These are phyloP conservation scores for Stropharia rugosoannulata DNA, from an alignment of 768 basidiomycete species.

Conservation along the genomic window DNA sequence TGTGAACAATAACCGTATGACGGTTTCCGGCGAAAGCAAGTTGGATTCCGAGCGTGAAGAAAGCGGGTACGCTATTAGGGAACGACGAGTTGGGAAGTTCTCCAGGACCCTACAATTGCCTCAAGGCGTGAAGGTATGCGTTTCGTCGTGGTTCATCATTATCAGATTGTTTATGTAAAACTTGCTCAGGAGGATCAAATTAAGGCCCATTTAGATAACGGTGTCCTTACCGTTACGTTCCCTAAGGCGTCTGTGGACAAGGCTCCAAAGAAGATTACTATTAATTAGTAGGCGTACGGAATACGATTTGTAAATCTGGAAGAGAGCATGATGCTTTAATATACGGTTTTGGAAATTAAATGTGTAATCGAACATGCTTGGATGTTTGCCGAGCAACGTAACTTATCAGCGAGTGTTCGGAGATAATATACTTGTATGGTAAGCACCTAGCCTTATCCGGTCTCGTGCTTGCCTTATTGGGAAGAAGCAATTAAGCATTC, in stretches of 20 bases:
- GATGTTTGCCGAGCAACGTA: too few species aligned
- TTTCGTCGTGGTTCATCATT: constrained; percentile 14
- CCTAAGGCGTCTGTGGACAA: constrained; percentile 38
- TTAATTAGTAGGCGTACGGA: constrained; percentile 12
- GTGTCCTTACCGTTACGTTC: constrained; percentile 49
- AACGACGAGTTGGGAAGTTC: constrained; percentile 48
- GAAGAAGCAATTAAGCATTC: too few species aligned
- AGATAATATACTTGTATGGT: too few species aligned
- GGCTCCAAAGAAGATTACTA: constrained; percentile 28
- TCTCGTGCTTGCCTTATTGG: too few species aligned
- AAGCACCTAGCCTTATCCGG: too few species aligned
- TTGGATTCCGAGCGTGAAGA: constrained; percentile 32
- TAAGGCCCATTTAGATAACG: constrained; percentile 42
- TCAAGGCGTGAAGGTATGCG: constrained; percentile 49
- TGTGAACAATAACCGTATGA: constrained; percentile 49
- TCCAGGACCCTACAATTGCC: constrained; percentile 50
- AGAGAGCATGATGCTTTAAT: too few species aligned
- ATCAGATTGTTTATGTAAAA: constrained; percentile 16
- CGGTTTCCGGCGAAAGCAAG: constrained; percentile 47
- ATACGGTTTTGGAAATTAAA: too few species aligned
- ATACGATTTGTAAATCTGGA: background rate
- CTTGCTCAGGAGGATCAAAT: constrained; percentile 25
- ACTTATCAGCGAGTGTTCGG: too few species aligned
- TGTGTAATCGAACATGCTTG: too few species aligned
- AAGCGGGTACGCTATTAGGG: constrained; percentile 42